Conservation (phyloP, 345 rosid genomes). For the Mercurialis annua region DNA sequence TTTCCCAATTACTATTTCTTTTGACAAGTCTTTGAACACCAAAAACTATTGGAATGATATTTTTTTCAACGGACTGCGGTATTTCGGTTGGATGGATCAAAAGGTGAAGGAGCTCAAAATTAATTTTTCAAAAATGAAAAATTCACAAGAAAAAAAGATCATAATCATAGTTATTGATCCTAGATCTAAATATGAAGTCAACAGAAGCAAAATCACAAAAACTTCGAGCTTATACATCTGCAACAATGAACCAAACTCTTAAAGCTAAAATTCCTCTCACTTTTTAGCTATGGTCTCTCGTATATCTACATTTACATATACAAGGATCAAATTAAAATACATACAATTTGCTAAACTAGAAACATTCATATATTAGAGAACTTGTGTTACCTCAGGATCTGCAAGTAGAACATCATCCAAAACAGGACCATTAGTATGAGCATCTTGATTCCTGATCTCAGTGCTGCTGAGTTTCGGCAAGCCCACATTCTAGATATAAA, state of each 20-base stretch:
- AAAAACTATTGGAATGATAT: no score
- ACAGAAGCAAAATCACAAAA: neutral
- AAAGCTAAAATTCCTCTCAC: neutral
- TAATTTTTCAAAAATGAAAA: no score
- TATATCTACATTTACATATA: neutral
- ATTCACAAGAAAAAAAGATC: no score
- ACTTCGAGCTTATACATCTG: neutral
- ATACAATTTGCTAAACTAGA: neutral
- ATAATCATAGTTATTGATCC: no score
- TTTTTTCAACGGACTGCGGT: no score
- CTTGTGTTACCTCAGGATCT: conserved; percentile 69
- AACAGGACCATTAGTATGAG: conserved; percentile 82
- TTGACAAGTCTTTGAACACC: no score
- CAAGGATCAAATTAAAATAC: neutral
- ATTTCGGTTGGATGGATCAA: no score
- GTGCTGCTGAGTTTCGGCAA: conserved; percentile 87
- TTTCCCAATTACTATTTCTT: no score
- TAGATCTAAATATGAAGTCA: neutral
- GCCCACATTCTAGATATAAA: conserved; percentile 62
- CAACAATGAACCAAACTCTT: conserved; percentile 1
- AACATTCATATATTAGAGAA: neutral
- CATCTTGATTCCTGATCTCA: conserved; percentile 83
- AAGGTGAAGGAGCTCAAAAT: no score
- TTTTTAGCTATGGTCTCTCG: neutral
- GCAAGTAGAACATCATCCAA: conserved; percentile 75